Evolutionary conservation across 192 early-diverging fungal genomes (phyloP).

Genomic region (Backusella tarrabulga): DNA sequence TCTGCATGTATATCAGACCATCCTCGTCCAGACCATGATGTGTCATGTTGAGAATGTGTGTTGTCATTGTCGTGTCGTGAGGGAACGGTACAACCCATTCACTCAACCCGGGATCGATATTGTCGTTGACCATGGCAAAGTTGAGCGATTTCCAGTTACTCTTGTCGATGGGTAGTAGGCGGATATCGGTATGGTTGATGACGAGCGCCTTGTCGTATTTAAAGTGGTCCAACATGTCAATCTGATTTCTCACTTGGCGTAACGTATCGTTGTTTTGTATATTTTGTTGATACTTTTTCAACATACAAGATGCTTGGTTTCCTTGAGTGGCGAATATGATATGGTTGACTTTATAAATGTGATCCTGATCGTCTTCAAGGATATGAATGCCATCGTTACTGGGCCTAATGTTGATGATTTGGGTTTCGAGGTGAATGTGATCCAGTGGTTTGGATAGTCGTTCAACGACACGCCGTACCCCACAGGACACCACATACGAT

Average conservation of each 20-base stretch:
- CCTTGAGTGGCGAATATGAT: conserved; percentile 37
- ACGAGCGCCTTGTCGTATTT: conserved; percentile 46
- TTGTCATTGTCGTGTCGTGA: conserved; percentile 37
- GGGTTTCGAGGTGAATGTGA: conserved; percentile 24
- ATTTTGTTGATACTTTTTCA: background rate
- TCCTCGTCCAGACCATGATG: background rate
- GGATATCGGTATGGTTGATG: conserved; percentile 47
- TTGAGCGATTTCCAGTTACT: conserved; percentile 44
- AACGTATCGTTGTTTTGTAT: background rate
- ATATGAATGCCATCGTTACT: background rate
- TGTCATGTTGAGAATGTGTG: conserved; percentile 36
- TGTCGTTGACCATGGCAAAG: conserved; percentile 34
- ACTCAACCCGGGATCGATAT: background rate
- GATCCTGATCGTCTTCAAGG: background rate
- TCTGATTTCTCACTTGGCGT: conserved; percentile 20
- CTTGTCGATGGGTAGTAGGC: conserved; percentile 39
- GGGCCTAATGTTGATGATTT: conserved; percentile 12
- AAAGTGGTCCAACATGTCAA: conserved; percentile 39
- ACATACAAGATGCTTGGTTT: conserved; percentile 26
- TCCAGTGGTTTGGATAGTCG: conserved; percentile 13
- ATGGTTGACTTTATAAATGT: conserved; percentile 22
- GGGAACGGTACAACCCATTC: conserved; percentile 22
- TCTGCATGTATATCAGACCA: conserved; percentile 23
- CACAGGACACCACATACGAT: conserved; percentile 28
- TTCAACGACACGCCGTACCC: conserved; percentile 27